Evolutionary conservation across 2,329 filamentous ascomycete species (phyloP), one percentile per base, ranked within the genome.

Genomic region (Scedosporium aurantiacum): DNA sequence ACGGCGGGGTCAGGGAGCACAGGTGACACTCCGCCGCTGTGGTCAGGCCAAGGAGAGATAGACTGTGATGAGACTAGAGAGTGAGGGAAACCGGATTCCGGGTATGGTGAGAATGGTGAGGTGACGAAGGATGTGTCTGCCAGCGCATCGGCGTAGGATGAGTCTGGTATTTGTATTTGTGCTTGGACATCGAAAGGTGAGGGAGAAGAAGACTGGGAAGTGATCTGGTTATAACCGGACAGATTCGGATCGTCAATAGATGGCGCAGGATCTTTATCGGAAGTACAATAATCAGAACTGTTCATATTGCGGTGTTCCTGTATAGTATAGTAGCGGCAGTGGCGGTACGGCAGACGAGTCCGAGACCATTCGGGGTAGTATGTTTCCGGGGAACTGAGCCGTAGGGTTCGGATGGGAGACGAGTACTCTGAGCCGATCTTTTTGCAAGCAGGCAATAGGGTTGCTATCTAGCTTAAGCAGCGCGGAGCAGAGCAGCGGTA

Each of bases 161-260:
- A 32, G 12, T 45, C 57, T 43, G 57, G 23, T 58, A 58, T 41
- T 25, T 58, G 57, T 14, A 58, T 41, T 25, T 58, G 57, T 14
- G 23, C 18, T 60, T 60, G 58, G 58, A 50, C 45, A 50, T 50
- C 58, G 58, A 60, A 60, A 25, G 41, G 23, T 6, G 58, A 60
- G 16, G 58, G 28, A 6, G 41, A 32, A 37, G 40, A 28, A n/a
- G 41, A n/a, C 18, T 50, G 58, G 7, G 58, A 52, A 8, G 43
- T 28, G 28, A 60, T 40, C 21, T 45, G 58, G 43, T 52, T 12
- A 40, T 50, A 60, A 21, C 27, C 40, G 25, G 43, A 32, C 16
- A 60, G 43, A 18, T 32, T 50, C 50, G 58, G 25, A 6, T 50
- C 41, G 58, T 32, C 43, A 60, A 50, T 41, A 21, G 58, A 52